Evolutionary conservation across 225 moss, liverwort and hornwort species (phyloP), one percentile per base, ranked within the genome.

Genomic region (Straminergon stramineum): DNA sequence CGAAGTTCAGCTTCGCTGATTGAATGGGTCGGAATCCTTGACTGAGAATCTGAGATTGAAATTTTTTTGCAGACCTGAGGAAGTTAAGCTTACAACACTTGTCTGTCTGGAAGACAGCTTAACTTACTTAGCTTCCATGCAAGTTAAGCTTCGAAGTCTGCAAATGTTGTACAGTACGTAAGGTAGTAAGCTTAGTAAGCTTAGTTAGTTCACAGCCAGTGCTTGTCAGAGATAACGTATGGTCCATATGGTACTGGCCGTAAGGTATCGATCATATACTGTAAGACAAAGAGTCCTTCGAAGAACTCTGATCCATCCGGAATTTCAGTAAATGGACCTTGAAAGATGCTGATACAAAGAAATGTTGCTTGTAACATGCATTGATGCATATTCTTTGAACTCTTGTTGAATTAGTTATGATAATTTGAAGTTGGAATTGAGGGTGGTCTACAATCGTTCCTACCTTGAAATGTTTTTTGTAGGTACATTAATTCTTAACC

Each of bases 371-470:
- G 5, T 41, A 9, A 41, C 23, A 15, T 0, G 1, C 51, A 18
- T 75, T 32, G 32, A 75, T 51, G 23, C 55, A 7, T 55, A 23
- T 53, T 78, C 22, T 55, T 78, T 34, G 23, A 37, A 37, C 9
- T 24, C 6, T 78, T 2, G 24, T 56, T 37, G 9, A 78, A 9
- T 78, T 15, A 22, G 6, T 78, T 35, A 9, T 30, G 35, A 37
- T 13, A 15, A 35, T 34, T 32, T 23, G 56, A 56, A 55, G 37
- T 78, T 37, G 37, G 37, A 78, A 78, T 55, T 24, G 16, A 37
- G 1, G 15, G 6, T 78, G 23, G 0, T 78, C 8, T 13, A 7
- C 5, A 74, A 28, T 45, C 0, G 1, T 52, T 3, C 2, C 21
- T 45, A 23, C 35, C 23, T 55, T 78, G 15, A 55, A 55, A 52